Base-by-base conservation (phyloP, 331 rosid genomes). In the Malus hybrid region DNA sequence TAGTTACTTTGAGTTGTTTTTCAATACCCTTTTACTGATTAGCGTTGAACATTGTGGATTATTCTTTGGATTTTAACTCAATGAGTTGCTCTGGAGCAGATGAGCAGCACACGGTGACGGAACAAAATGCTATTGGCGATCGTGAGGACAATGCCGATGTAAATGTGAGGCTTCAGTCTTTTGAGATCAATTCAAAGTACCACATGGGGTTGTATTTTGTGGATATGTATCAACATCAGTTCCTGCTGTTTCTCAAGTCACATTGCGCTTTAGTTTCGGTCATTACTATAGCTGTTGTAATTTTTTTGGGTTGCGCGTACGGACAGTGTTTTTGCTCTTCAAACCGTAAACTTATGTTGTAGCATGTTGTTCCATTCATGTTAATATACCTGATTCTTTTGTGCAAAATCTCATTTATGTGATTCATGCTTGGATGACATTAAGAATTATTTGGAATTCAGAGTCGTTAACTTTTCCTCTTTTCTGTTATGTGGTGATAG, bases 41-140 rank as follows among this genome's bases (percentile, higher is more conserved):
- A 20, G 19, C 18, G 18, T 6, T 66, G 3, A 34, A 20, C 29
- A n/a, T 65, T 65, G n/a, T 32, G 27, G 29, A 33, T 20, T 66
- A 1, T 6, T 65, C 48, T 54, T 66, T 65, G 46, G 48, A 2
- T 46, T 73, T 48, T n/a, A 39, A 77, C 55, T 57, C 44, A 76
- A 28, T 60, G 69, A 55, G 64, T 81, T 57, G 5, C 74, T 73
- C 6, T 74, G 76, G 36, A 69, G 67, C 80, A 87, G 95, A 88
- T 77, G 64, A 71, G 50, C 29, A 20, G 76, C 70, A 60, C 65
- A 56, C 75, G 12, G 84, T 54, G 60, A 63, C 57, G 65, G 83
- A 81, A 76, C 83, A 69, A 64, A 69, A 70, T 81, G 87, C 56
- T 72, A 28, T 34, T 64, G 87, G 65, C 39, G 87, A 74, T 16